Evolutionary conservation across 2,329 filamentous ascomycete species (phyloP).

Genomic region (Alternaria gaisen): DNA sequence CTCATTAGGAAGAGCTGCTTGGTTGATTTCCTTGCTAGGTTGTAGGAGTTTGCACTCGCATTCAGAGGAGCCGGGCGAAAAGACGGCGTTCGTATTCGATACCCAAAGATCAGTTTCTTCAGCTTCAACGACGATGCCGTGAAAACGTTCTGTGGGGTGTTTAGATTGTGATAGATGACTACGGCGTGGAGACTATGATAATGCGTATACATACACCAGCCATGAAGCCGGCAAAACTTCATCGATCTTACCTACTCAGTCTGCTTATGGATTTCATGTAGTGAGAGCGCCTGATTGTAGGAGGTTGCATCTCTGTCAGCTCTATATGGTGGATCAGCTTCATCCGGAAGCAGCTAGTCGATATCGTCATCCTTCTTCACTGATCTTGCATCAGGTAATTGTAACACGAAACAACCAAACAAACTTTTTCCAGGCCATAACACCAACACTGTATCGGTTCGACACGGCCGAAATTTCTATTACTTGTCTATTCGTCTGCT

Average conservation of each 20-base stretch:
- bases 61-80: slow-evolving; percentile 6
- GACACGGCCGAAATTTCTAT: too few relatives aligned
- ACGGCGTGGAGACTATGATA: neutral
- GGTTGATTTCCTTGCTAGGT: slow-evolving; percentile 1
- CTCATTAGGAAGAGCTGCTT: slow-evolving; percentile 27
- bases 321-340: neutral
- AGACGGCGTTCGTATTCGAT: slow-evolving; percentile 22
- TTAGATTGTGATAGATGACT: neutral
- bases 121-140: neutral
- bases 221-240: neutral
- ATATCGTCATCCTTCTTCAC: neutral
- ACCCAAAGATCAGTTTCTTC: slow-evolving; percentile 24
- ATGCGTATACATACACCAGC: neutral
- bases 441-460: too few relatives aligned
- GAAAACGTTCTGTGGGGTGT: neutral
- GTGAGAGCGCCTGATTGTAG: neutral
- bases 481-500: too few relatives aligned
- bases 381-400: neutral
- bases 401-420: neutral
- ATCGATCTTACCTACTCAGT: neutral
- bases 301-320: neutral
- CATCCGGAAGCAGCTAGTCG: neutral
- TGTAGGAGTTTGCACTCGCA: neutral
- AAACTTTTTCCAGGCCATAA: too few relatives aligned
- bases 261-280: neutral